Conservation (phyloP, 257 asterid species). For the Solanum sitiens region DNA sequence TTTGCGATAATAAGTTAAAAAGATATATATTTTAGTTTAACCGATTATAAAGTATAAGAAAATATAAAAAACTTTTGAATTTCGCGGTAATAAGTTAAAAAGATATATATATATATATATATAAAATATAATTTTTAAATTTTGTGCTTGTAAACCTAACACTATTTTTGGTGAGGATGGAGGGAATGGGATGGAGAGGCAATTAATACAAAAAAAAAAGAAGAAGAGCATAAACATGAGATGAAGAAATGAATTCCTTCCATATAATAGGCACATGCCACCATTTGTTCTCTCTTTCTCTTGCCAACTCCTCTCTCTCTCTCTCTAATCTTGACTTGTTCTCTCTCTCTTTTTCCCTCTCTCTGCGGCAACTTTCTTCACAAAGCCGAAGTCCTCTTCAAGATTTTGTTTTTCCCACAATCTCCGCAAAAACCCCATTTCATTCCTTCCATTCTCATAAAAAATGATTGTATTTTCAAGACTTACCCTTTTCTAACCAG, state of each 20-base stretch:
- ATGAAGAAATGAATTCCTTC: constrained; percentile 1
- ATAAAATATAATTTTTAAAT: too few species aligned
- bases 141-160: background rate
- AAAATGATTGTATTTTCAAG: constrained; percentile 7
- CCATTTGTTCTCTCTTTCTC: background rate
- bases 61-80: too few species aligned
- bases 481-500: constrained; percentile 24
- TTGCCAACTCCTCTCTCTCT: constrained; percentile 9
- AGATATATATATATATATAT: too few species aligned
- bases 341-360: background rate
- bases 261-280: constrained; percentile 13
- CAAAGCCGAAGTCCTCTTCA: background rate
- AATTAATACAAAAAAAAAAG: background rate
- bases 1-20: background rate
- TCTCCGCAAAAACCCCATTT: constrained; percentile 3
- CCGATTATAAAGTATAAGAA: too few species aligned
- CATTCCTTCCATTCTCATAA: background rate
- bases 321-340: background rate
- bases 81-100: too few species aligned
- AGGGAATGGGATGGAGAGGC: background rate
- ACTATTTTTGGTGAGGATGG: background rate
- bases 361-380: background rate
- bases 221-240: background rate
- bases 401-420: background rate
- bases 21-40: too few species aligned